These are phyloP conservation scores for Phaeosphaeriaceae sp. DNA, from an alignment of 2,329 filamentous ascomycete genomes.

Conservation along the genomic window DNA sequence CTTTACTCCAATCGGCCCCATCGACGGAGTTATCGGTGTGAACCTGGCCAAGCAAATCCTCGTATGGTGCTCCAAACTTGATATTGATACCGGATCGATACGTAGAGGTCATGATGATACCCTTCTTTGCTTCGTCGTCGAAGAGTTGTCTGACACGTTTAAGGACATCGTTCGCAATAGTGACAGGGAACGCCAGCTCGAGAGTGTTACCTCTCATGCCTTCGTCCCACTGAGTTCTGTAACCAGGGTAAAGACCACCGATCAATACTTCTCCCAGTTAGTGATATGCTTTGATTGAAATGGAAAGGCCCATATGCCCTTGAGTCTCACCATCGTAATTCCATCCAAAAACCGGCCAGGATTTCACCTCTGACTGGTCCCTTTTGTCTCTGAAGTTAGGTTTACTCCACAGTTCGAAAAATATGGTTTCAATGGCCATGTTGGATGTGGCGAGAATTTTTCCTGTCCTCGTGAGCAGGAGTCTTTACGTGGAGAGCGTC, in stretches of 20 bases:
- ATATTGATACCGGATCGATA: conserved; percentile 63
- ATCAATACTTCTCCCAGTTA: no score
- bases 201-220: conserved; percentile 58
- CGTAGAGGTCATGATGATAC: conserved; percentile 59
- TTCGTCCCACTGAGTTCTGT: conserved; percentile 61
- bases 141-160: conserved; percentile 59
- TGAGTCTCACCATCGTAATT: no score
- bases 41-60: conserved; percentile 60
- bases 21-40: conserved; percentile 59
- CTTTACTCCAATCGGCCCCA: conserved; percentile 58
- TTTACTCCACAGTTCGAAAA: conserved; percentile 59
- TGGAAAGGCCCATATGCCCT: no score
- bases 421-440: conserved; percentile 59
- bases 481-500: neutral
- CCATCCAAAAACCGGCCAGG: conserved; percentile 63
- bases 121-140: conserved; percentile 55
- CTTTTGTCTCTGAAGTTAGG: conserved; percentile 63
- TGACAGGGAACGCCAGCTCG: conserved; percentile 62
- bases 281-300: no score
- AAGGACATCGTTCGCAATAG: conserved; percentile 59
- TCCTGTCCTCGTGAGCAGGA: conserved; percentile 5
- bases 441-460: conserved; percentile 59
- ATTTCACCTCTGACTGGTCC: conserved; percentile 50
- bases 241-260: conserved; percentile 58
- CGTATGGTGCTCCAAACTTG: conserved; percentile 61